Conservation (phyloP, 768 basidiomycete genomes). For the Naganishia vaughanmartiniae region DNA sequence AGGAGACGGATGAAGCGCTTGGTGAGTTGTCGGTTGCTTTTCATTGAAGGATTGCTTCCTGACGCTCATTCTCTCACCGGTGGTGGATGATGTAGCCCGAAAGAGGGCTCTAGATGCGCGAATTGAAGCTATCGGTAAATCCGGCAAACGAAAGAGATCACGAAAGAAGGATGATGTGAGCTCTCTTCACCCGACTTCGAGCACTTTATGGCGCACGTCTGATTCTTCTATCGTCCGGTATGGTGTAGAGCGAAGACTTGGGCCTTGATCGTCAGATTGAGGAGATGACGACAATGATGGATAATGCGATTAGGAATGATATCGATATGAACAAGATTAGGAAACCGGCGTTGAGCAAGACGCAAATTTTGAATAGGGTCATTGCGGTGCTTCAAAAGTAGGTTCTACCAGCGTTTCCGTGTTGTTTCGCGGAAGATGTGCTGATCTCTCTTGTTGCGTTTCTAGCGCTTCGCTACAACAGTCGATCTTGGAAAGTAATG, state of each 20-base stretch:
- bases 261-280: constrained; percentile 33
- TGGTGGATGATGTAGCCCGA: constrained; percentile 59
- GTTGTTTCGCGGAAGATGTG: too few relatives aligned
- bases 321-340: constrained; percentile 79
- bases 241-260: constrained; percentile 22
- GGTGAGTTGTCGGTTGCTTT: constrained; percentile 32
- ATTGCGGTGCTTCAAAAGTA: constrained; percentile 92
- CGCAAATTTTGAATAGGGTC: constrained; percentile 79
- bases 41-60: neutral
- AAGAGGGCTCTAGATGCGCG: constrained; percentile 75
- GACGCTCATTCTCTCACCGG: constrained; percentile 15
- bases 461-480: constrained; percentile 76
- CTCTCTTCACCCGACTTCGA: neutral
- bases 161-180: constrained; percentile 64
- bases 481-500: constrained; percentile 84
- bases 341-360: constrained; percentile 77
- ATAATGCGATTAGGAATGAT: constrained; percentile 74
- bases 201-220: too few relatives aligned
- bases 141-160: constrained; percentile 60
- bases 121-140: constrained; percentile 81
- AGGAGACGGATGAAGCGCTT: constrained; percentile 61
- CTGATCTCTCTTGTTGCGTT: constrained; percentile 3
- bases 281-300: constrained; percentile 61
- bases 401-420: neutral
- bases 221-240: too few relatives aligned